Evolutionary conservation across 2,329 filamentous ascomycete species (phyloP).

Genomic region (Lachnum nothofagi): DNA sequence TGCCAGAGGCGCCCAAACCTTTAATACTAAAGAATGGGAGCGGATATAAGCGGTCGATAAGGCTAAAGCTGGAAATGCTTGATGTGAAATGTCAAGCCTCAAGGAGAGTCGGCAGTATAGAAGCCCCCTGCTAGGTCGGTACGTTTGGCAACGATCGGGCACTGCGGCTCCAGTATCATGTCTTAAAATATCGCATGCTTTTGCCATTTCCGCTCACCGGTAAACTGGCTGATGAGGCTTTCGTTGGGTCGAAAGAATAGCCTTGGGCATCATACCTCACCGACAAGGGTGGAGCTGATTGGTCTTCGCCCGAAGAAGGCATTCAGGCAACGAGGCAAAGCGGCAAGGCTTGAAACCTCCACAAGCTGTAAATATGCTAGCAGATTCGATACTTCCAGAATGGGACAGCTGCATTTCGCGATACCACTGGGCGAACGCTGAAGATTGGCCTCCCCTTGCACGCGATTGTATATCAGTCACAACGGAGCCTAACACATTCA

Average conservation of each 20-base stretch:
- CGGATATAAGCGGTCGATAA: background rate
- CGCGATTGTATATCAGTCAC: background rate
- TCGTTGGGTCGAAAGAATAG: background rate
- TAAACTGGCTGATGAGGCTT: background rate
- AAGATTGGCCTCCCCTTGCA: background rate
- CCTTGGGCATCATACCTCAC: too few relatives aligned
- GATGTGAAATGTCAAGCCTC: too few relatives aligned
- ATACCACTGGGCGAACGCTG: background rate
- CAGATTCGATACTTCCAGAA: background rate
- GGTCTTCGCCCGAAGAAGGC: too few relatives aligned
- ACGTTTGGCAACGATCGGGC: background rate
- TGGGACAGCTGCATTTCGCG: background rate
- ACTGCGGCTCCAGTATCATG: too few relatives aligned
- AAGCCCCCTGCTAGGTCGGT: background rate
- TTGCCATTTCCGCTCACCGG: background rate
- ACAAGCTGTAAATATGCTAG: background rate
- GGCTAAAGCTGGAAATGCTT: background rate
- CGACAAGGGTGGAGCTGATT: too few relatives aligned
- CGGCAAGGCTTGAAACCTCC: background rate
- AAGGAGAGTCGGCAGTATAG: too few relatives aligned
- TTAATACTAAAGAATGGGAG: background rate
- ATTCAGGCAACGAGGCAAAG: too few relatives aligned
- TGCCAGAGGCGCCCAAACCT: background rate
- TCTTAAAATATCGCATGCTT: background rate
- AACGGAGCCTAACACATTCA: background rate